Percentiles rank a stretch among this genome's conserved stretches.
Conservation (phyloP, 2,329 filamentous ascomycete genomes). For the Penicillium sp. region DNA sequence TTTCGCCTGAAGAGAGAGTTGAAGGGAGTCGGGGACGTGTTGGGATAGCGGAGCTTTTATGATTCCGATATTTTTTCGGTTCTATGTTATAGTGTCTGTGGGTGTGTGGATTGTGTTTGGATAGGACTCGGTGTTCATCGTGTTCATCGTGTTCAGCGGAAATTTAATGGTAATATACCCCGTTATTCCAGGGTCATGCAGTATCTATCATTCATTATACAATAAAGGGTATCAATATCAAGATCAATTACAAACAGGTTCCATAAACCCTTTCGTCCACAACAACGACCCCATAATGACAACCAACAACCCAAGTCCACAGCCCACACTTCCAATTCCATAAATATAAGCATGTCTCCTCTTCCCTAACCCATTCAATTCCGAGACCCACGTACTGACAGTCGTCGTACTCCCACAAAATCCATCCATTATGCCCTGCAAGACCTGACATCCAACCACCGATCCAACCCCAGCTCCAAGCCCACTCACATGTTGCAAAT, state of each 20-base stretch:
- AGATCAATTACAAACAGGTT: slow-evolving; percentile 30
- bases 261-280: slow-evolving; percentile 49
- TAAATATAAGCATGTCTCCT: slow-evolving; percentile 62
- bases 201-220: background rate
- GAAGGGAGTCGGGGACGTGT: background rate
- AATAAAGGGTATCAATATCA: background rate
- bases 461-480: slow-evolving; percentile 42
- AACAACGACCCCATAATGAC: slow-evolving; percentile 57
- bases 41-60: background rate
- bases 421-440: slow-evolving; percentile 65
- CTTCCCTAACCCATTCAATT: slow-evolving; percentile 55
- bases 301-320: slow-evolving; percentile 50
- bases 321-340: slow-evolving; percentile 47
- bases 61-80: background rate
- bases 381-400: slow-evolving; percentile 65
- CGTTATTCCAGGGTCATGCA: background rate
- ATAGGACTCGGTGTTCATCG: background rate
- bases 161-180: background rate
- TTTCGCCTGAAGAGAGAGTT: background rate
- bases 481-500: slow-evolving; percentile 66
- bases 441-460: slow-evolving; percentile 61
- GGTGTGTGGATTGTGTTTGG: background rate
- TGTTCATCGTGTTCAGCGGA: background rate
- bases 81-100: background rate
- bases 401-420: slow-evolving; percentile 67